phyloP scores from a whole-genome alignment of 768 basidiomycete species.

The Leccinum ochraceum region DNA sequence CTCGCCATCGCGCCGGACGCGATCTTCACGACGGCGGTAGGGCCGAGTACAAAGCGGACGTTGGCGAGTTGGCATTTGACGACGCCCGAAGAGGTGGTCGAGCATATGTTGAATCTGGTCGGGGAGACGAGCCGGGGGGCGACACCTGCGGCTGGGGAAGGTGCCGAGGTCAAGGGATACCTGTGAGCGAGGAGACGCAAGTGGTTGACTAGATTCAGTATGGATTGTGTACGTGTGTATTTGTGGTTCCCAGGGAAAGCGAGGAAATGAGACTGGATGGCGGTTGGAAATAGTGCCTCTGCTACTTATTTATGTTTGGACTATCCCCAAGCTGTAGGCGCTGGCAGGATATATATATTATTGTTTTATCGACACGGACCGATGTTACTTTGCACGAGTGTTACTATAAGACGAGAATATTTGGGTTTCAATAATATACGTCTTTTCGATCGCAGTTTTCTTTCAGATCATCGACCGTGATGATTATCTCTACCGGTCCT shows the following conservation, averaged over 20 bases:
- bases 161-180: slow-evolving; percentile 21
- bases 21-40: slow-evolving; percentile 93
- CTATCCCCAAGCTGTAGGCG: background rate
- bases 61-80: slow-evolving; percentile 93
- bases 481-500: no score
- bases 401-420: background rate
- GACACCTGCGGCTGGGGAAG: background rate
- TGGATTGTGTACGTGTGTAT: background rate
- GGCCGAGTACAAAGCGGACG: slow-evolving; percentile 85
- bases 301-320: background rate
- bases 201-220: background rate
- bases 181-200: slow-evolving; percentile 9
- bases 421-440: background rate
- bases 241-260: background rate
- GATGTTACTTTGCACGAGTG: background rate
- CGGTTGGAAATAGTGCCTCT: no score
- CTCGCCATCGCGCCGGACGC: slow-evolving; percentile 66
- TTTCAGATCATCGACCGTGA: background rate
- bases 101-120: slow-evolving; percentile 69
- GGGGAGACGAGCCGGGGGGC: slow-evolving; percentile 30
- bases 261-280: background rate
- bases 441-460: background rate
- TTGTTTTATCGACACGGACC: background rate
- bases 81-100: slow-evolving; percentile 83
- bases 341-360: background rate